Base-by-base conservation (phyloP, 257 asterid species). In the Penstemon eatonii region DNA sequence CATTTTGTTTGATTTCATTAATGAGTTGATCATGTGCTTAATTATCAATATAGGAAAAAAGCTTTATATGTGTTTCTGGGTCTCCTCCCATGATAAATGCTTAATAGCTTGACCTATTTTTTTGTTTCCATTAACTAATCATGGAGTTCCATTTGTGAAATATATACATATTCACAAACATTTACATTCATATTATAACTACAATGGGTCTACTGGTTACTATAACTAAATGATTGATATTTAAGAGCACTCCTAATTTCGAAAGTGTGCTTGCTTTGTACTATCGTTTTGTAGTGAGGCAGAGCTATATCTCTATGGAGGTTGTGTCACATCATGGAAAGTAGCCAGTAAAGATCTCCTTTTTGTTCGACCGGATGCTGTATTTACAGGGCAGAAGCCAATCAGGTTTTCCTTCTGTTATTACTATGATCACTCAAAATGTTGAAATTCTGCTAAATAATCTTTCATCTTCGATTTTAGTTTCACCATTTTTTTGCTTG, bases 311-410 rank as follows among this genome's bases (percentile, higher is more conserved):
- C 76, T 90, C 36, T 94, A 81, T 82, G 99, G 99, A 75, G 99
- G 92, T 52, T 94, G 99, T 73, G 76, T 94, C 73, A 87, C 99
- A 51, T 94, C 99, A 59, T 94, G 99, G 99, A 94, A 89, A 87
- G 96, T 94, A 60, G 91, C 84, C 58, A 69, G 46, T 66, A 94
- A 82, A 72, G 96, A 94, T 85, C 87, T 94, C 76, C 96, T 94
- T 67, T 94, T 90, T 73, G 99, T 94, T 72, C 89, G 99, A 64
- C 99, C 99, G 63, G 99, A 94, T 83, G 99, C 99, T 72, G 96
- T 87, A 57, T 91, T 90, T 71, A 83, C 83, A 19, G 97, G 99
- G 52, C 90, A 89, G 82, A 94, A 94, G 83, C 99, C 97, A 55
- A 94, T 94, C 84, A 94, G 99, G 99, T 90, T 66, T 63, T 44